Base-by-base conservation (phyloP, 2,329 filamentous ascomycete species). In the Stachybotrys chlorohalonatus region DNA sequence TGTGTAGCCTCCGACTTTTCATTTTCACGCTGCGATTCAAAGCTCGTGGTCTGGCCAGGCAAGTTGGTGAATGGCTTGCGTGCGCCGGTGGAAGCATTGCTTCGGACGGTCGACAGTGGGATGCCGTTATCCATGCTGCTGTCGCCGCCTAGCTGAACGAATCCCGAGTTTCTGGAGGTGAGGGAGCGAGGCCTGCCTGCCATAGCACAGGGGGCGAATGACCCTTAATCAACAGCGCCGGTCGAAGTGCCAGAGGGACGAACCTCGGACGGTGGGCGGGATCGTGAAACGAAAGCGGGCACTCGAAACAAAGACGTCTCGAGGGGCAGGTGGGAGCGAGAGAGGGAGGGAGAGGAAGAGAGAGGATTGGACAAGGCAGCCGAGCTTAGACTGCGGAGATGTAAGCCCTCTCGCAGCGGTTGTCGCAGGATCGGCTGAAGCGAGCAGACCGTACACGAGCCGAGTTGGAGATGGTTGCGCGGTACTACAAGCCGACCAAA, bases 61-160 rank as follows among this genome's bases (percentile, higher is more conserved):
- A 42, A 9, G 56, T 65, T 70, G 60, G 75, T 73, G 45, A 69
- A 71, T 30, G 70, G 66, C 65, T 76, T 79, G 57, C 79, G 72
- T 53, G 77, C 75, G 48, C 83, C 82, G 3, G 76, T 79, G 7
- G 77, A 81, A 57, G 73, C 75, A 60, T 75, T 76, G 66, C 79
- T 84, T 64, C 73, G 75, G 59, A 87, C 77, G 49, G 73, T 70
- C 13, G 75, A 75, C 55, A 85, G 75, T 17, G 81, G 81, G 50
- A 85, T 85, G 52, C 75, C 78, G 36, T 16, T 16, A 39, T 69
- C 69, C 65, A 60, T 58, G 55, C 60, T 60, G 32, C 60, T 59
- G 45, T 61, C 61, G 57, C 65, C 63, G 58, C 68, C 68, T 36
- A 79, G 68, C 51, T 71, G 75, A 51, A 77, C 63, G 58, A 80